These are phyloP conservation scores for Hypericum perforatum DNA, from an alignment of 345 rosid genomes.

Conservation along the genomic window DNA sequence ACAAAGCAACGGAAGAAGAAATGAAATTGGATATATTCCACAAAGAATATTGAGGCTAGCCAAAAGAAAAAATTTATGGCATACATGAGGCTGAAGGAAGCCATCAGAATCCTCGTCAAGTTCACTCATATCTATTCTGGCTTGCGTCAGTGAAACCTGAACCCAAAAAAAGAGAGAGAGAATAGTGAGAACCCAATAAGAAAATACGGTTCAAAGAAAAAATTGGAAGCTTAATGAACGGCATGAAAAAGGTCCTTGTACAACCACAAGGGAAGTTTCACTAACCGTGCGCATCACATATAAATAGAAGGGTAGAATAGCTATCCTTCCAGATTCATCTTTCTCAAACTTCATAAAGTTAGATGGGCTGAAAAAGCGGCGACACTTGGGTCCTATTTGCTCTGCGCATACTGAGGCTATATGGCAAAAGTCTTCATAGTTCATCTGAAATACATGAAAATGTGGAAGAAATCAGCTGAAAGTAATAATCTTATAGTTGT, in stretches of 20 bases:
- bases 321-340: conserved; percentile 98
- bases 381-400: conserved; percentile 96
- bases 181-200: conserved; percentile 6
- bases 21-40: not conserved
- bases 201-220: not conserved
- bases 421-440: conserved; percentile 98
- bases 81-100: conserved; percentile 82
- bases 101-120: conserved; percentile 99
- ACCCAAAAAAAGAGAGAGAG: conserved; percentile 12
- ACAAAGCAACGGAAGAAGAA: conserved; percentile 13
- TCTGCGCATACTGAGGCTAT: conserved; percentile 94
- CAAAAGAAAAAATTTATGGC: conserved; percentile 5
- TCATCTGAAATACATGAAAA: conserved; percentile 52
- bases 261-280: conserved; percentile 6
- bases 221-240: not conserved
- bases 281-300: conserved; percentile 99
- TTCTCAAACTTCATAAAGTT: conserved; percentile 99
- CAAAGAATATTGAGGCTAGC: conserved; percentile 5
- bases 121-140: conserved; percentile 99
- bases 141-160: conserved; percentile 97
- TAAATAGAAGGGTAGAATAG: conserved; percentile 91
- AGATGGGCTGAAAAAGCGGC: conserved; percentile 95
- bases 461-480: conserved; percentile 11
- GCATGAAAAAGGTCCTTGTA: not conserved
- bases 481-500: too few relatives aligned